Percentiles rank a stretch among this genome's conserved stretches.
These are phyloP conservation scores for Brassica balearica DNA, from an alignment of 441 rosid genomes.

Conservation along the genomic window DNA sequence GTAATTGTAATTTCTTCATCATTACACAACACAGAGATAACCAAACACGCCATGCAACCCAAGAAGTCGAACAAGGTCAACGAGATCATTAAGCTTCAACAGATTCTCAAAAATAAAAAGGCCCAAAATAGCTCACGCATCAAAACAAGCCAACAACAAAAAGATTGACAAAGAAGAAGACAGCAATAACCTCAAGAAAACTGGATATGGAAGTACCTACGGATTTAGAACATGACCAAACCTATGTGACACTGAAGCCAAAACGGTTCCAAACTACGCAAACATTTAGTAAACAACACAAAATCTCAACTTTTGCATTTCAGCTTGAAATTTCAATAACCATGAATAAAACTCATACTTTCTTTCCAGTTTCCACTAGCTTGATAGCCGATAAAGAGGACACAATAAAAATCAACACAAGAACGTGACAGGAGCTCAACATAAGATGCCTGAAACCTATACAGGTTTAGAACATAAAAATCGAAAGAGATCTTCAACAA, in stretches of 20 bases:
- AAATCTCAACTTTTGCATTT: background rate
- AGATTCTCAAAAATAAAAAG: no score
- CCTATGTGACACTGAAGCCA: slow-evolving; percentile 12
- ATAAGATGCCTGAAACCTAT: slow-evolving; percentile 4
- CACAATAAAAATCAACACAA: background rate
- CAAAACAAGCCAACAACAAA: background rate
- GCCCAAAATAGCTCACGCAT: background rate
- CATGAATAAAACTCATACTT: background rate
- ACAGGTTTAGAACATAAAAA: background rate
- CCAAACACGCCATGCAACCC: no score
- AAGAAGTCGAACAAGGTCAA: no score
- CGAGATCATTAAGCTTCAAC: no score
- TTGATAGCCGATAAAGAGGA: slow-evolving; percentile 1
- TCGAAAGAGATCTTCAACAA: background rate
- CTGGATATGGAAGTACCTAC: background rate
- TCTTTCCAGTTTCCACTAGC: background rate
- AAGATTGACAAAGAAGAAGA: background rate
- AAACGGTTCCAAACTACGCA: background rate
- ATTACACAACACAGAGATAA: no score
- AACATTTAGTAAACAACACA: slow-evolving; percentile 5
- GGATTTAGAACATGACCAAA: background rate
- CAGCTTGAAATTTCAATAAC: background rate
- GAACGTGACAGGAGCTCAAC: background rate
- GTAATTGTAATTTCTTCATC: no score
- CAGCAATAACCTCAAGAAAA: background rate